These are phyloP conservation scores for Ascochyta clinopodiicola DNA, from an alignment of 2,329 filamentous ascomycete genomes.

Conservation along the genomic window DNA sequence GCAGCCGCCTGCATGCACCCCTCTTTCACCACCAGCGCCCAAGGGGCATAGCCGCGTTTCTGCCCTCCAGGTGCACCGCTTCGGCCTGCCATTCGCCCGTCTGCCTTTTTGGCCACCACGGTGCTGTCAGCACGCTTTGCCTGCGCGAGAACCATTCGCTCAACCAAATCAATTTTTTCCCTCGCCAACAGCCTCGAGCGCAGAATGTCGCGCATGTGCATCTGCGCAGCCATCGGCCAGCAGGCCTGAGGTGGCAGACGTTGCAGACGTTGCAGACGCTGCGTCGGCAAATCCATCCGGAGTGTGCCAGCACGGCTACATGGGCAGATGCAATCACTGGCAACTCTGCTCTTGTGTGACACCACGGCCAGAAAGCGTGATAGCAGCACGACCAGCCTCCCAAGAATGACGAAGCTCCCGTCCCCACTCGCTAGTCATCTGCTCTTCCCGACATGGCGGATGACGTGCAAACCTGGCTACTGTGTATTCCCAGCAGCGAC, in stretches of 20 bases:
- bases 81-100: constrained; percentile 26
- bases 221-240: not conserved
- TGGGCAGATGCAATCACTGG: not conserved
- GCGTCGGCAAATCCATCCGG: not conserved
- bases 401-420: constrained; percentile 30
- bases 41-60: constrained; percentile 17
- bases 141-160: constrained; percentile 23
- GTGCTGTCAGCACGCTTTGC: constrained; percentile 22
- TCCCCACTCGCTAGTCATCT: constrained; percentile 39
- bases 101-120: constrained; percentile 24
- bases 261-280: not conserved
- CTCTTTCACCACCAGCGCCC: constrained; percentile 16
- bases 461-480: constrained; percentile 35
- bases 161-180: constrained; percentile 13
- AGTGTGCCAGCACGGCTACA: not conserved
- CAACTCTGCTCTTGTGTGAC: constrained; percentile 15
- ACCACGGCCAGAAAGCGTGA: constrained; percentile 25
- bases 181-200: constrained; percentile 8
- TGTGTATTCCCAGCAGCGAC: constrained; percentile 26
- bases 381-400: constrained; percentile 24
- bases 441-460: constrained; percentile 40
- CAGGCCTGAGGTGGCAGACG: too few species aligned
- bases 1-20: constrained; percentile 17
- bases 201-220: constrained; percentile 9
- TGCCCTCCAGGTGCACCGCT: constrained; percentile 30